phyloP scores from a whole-genome alignment of 805 yeast species.

The Kuraishia ogatae region DNA sequence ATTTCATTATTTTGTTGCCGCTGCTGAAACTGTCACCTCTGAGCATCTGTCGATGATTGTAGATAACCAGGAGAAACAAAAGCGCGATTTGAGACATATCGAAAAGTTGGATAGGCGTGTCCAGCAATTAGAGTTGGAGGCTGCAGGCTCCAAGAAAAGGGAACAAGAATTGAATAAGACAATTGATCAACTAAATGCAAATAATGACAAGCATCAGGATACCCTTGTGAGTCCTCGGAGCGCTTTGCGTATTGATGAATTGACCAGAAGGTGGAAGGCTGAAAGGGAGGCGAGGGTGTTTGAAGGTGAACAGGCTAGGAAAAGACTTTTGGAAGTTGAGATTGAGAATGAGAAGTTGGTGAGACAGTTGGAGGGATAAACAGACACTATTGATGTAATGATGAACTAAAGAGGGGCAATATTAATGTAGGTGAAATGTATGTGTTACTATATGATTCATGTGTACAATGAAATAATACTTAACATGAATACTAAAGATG shows the following conservation, averaged over 20 bases:
- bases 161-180: background rate
- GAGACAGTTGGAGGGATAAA: background rate
- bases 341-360: slow-evolving; percentile 36
- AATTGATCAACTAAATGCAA: background rate
- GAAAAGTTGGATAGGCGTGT: slow-evolving; percentile 1
- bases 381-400: background rate
- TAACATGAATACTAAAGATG: too few relatives aligned
- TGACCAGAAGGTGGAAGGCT: slow-evolving; percentile 57
- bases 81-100: background rate
- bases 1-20: slow-evolving; percentile 45
- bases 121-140: background rate
- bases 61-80: background rate
- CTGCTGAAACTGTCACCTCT: slow-evolving; percentile 34
- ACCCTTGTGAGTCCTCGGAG: slow-evolving; percentile 24
- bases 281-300: slow-evolving; percentile 63
- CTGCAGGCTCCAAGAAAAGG: background rate
- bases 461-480: too few relatives aligned
- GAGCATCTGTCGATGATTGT: background rate
- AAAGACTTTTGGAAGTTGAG: slow-evolving; percentile 44
- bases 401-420: background rate
- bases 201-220: slow-evolving; percentile 4
- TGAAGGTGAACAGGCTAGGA: slow-evolving; percentile 48
- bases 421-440: too few relatives aligned
- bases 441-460: too few relatives aligned
- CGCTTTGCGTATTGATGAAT: slow-evolving; percentile 47